phyloP scores from a whole-genome alignment of 129 eudicot species.

The Flaveria sonorensis region DNA sequence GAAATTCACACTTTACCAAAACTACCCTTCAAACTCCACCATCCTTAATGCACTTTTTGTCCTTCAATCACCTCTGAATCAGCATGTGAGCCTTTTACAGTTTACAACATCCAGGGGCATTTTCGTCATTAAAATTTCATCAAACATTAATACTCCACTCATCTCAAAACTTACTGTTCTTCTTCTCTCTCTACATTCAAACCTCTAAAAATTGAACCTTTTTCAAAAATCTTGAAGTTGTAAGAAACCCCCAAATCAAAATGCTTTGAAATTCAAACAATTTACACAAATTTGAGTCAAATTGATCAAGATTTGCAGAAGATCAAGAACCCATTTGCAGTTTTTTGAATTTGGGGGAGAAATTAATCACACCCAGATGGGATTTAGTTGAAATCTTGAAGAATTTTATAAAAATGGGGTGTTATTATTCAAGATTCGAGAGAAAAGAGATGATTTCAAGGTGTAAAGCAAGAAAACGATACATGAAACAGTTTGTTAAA shows the following conservation, averaged over 20 bases:
- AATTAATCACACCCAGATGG: neutral
- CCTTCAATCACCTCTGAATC: constrained; percentile 29
- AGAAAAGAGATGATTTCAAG: constrained; percentile 81
- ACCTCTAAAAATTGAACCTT: constrained; percentile 15
- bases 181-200: constrained; percentile 16
- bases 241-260: neutral
- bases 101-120: constrained; percentile 33
- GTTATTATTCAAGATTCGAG: constrained; percentile 75
- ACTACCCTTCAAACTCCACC: constrained; percentile 35
- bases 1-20: constrained; percentile 29
- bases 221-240: neutral
- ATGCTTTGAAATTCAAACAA: neutral
- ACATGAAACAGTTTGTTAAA: constrained; percentile 86
- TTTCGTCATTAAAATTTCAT: constrained; percentile 27
- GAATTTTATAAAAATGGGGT: constrained; percentile 53
- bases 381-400: constrained; percentile 14
- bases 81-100: constrained; percentile 20
- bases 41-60: constrained; percentile 29
- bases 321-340: too few relatives aligned
- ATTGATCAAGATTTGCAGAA: too few relatives aligned
- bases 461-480: constrained; percentile 77
- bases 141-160: constrained; percentile 26
- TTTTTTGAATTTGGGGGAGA: too few relatives aligned
- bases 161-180: neutral
- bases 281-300: constrained; percentile 7